These are phyloP conservation scores for Thamnidium elegans DNA, from an alignment of 192 early-diverging fungal genomes.

Conservation along the genomic window DNA sequence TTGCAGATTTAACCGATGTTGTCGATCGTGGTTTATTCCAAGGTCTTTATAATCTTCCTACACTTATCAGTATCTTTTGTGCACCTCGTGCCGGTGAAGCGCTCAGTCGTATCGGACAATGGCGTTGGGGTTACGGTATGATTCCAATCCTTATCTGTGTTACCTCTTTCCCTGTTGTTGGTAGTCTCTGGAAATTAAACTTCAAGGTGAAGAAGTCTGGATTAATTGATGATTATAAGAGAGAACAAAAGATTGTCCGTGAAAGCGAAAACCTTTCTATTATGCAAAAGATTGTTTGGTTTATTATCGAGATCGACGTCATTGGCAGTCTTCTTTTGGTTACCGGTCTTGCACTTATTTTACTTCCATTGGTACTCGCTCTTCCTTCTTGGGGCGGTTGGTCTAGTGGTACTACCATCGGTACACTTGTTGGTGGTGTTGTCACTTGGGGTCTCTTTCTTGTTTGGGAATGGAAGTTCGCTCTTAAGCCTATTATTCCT, in stretches of 20 bases:
- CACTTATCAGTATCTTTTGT: conserved; percentile 21
- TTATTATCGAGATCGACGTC: conserved; percentile 12
- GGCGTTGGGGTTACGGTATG: conserved; percentile 26
- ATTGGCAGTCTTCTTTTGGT: conserved; percentile 20
- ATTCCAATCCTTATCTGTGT: conserved; percentile 17
- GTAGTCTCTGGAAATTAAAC: conserved; percentile 14
- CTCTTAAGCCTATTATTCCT: conserved; percentile 20
- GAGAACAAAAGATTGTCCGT: background rate
- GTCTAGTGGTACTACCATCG: conserved; percentile 18
- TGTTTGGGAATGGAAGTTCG: conserved; percentile 27
- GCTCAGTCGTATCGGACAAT: background rate
- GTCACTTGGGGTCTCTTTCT: conserved; percentile 3
- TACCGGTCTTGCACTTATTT: conserved; percentile 17
- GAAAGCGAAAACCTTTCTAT: background rate
- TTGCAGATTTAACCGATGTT: conserved; percentile 22
- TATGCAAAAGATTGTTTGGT: background rate
- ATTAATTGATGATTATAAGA: background rate
- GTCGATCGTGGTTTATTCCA: conserved; percentile 23
- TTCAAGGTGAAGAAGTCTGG: conserved; percentile 16
- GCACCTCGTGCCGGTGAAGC: conserved; percentile 13
- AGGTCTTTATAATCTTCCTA: conserved; percentile 16
- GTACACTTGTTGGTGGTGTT: conserved; percentile 20
- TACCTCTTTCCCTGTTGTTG: conserved; percentile 14
- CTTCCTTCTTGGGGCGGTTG: conserved; percentile 17
- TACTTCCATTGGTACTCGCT: conserved; percentile 26